phyloP scores from a whole-genome alignment of 176 grass and related monocot genomes.

The Pontederia paniculata region DNA sequence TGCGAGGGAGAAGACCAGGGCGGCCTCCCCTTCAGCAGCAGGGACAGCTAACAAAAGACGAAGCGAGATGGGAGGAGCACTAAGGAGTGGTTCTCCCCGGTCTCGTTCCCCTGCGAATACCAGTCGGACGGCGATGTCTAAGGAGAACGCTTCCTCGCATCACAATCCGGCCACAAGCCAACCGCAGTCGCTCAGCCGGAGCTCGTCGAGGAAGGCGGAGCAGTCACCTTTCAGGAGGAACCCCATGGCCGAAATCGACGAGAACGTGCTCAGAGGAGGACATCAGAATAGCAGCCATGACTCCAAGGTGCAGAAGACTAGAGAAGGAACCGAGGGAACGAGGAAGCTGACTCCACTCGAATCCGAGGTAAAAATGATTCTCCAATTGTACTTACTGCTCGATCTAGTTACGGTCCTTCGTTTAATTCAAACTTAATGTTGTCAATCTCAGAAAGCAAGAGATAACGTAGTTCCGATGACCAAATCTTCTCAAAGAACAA shows the following conservation, averaged over 20 bases:
- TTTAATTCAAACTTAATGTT: not conserved
- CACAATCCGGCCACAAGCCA: conserved; percentile 12
- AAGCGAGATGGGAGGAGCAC: no score
- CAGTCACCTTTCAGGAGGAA: conserved; percentile 54
- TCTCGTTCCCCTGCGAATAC: conserved; percentile 54
- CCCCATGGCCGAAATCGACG: conserved; percentile 84
- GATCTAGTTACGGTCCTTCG: not conserved
- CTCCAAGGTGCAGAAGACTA: conserved; percentile 35
- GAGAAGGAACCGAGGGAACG: not conserved
- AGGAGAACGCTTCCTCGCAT: conserved; percentile 31
- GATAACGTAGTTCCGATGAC: not conserved
- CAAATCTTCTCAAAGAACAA: conserved; percentile 2
- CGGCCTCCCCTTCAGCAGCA: not conserved
- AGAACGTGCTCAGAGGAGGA: conserved; percentile 28
- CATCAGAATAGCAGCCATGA: not conserved
- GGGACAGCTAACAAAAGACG: not conserved
- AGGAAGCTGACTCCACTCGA: conserved; percentile 17
- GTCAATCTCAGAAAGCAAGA: not conserved
- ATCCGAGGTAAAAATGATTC: conserved; percentile 18
- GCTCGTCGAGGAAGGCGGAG: conserved; percentile 74
- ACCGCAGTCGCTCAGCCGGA: conserved; percentile 54
- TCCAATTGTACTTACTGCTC: not conserved
- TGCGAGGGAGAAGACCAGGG: conserved; percentile 46
- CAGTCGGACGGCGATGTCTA: conserved; percentile 3
- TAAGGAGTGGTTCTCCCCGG: conserved; percentile 60